These are phyloP conservation scores for Polytrichum formosum DNA, from an alignment of 225 moss, liverwort and hornwort species.

Conservation along the genomic window DNA sequence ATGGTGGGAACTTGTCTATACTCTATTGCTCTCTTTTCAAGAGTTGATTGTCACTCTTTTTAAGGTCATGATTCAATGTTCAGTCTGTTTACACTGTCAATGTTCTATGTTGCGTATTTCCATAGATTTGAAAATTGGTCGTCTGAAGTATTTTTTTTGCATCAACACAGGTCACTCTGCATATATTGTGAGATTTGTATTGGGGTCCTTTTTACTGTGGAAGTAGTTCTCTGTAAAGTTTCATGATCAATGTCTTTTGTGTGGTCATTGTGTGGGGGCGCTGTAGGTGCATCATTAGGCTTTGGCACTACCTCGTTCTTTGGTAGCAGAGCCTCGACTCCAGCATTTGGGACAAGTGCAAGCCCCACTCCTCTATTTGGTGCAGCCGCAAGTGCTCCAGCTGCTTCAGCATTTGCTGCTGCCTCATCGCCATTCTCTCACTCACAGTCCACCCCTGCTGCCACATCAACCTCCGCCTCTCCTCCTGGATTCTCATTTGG, in stretches of 20 bases:
- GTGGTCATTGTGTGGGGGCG: background rate
- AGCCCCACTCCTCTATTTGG: constrained; percentile 28
- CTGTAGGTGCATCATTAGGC: constrained; percentile 28
- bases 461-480: constrained; percentile 23
- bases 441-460: constrained; percentile 28
- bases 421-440: constrained; percentile 25
- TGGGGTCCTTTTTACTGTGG: too few relatives aligned
- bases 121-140: constrained; percentile 1
- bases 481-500: constrained; percentile 46
- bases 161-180: background rate
- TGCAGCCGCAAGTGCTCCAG: constrained; percentile 25
- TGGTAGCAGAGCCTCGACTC: constrained; percentile 23
- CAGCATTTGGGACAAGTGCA: constrained; percentile 29
- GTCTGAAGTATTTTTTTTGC: background rate
- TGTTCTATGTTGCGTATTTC: background rate
- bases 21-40: too few relatives aligned
- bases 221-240: background rate
- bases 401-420: constrained; percentile 13
- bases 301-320: constrained; percentile 24
- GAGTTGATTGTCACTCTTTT: too few relatives aligned
- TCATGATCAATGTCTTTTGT: background rate
- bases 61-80: too few relatives aligned
- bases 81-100: too few relatives aligned
- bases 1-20: too few relatives aligned
- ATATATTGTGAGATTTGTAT: too few relatives aligned